Evolutionary conservation across 257 asterid species (phyloP).

Genomic region (Nemophila menziesii): DNA sequence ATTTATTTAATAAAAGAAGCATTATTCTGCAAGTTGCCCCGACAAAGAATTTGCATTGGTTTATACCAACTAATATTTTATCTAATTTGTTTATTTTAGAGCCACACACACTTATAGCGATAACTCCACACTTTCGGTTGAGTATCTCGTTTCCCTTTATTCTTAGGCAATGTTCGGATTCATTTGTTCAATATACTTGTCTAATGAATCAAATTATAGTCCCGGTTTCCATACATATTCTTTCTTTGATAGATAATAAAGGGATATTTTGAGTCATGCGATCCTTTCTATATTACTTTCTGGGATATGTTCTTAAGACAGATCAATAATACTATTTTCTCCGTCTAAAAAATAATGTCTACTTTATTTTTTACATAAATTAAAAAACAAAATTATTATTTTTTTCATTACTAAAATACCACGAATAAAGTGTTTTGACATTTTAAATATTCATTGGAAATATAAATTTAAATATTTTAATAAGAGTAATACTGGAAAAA

Average conservation of each 20-base stretch:
- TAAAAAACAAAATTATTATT: too few species aligned
- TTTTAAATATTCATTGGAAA: too few species aligned
- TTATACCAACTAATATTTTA: conserved; percentile 14
- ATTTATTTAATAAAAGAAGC: conserved; percentile 10
- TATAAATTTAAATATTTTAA: too few species aligned
- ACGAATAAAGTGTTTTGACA: too few species aligned
- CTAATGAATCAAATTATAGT: conserved; percentile 8
- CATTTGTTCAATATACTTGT: conserved; percentile 8
- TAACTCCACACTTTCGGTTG: conserved; percentile 20
- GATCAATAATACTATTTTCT: too few species aligned
- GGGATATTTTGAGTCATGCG: neutral
- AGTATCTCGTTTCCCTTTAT: conserved; percentile 11
- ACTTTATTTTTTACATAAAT: too few species aligned
- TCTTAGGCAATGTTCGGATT: conserved; percentile 17
- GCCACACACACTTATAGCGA: conserved; percentile 13
- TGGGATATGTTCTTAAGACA: too few species aligned
- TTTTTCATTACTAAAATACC: too few species aligned
- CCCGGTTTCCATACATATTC: neutral
- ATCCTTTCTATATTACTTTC: too few species aligned
- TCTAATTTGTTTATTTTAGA: conserved; percentile 11
- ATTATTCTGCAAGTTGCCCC: conserved; percentile 23
- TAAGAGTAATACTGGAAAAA: too few species aligned
- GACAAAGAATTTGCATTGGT: conserved; percentile 16
- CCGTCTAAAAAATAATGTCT: too few species aligned
- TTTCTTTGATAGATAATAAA: neutral